Evolutionary conservation across 139 green algal species (phyloP).

Genomic region (Dunaliella primolecta): DNA sequence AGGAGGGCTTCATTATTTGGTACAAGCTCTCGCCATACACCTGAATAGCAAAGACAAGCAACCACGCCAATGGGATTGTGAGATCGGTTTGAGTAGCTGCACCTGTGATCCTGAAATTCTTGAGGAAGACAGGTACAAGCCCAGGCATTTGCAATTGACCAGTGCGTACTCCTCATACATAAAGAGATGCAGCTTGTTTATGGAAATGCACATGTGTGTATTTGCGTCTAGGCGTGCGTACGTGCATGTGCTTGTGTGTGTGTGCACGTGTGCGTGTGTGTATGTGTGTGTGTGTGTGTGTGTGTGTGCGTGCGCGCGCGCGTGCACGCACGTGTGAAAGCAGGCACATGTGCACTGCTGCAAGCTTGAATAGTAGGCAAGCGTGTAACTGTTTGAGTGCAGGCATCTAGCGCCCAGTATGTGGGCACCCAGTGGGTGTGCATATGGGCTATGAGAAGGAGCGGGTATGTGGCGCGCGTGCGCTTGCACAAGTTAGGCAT

Average conservation of each 20-base stretch:
- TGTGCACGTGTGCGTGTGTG: not conserved
- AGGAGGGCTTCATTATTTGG: not conserved
- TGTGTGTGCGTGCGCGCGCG: not conserved
- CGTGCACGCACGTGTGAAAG: too few relatives aligned
- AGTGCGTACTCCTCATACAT: not conserved
- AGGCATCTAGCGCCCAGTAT: too few relatives aligned
- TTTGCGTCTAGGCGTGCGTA: not conserved
- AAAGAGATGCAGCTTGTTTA: not conserved
- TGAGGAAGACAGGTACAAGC: not conserved
- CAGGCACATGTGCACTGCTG: too few relatives aligned
- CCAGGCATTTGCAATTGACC: not conserved
- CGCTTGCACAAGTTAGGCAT: not conserved
- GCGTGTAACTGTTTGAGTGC: too few relatives aligned
- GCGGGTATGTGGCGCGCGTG: too few relatives aligned
- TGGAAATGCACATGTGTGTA: not conserved
- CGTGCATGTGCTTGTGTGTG: not conserved
- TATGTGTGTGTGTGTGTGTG: not conserved
- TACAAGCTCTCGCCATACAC: not conserved
- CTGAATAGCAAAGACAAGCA: not conserved
- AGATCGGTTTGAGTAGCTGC: not conserved
- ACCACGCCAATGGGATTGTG: not conserved
- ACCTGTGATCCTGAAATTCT: too few relatives aligned
- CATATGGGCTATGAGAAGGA: too few relatives aligned
- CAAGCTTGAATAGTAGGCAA: too few relatives aligned
- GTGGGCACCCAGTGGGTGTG: too few relatives aligned